These are phyloP conservation scores for Talaromyces verruculosus DNA, from an alignment of 2,329 filamentous ascomycete genomes.

Conservation along the genomic window DNA sequence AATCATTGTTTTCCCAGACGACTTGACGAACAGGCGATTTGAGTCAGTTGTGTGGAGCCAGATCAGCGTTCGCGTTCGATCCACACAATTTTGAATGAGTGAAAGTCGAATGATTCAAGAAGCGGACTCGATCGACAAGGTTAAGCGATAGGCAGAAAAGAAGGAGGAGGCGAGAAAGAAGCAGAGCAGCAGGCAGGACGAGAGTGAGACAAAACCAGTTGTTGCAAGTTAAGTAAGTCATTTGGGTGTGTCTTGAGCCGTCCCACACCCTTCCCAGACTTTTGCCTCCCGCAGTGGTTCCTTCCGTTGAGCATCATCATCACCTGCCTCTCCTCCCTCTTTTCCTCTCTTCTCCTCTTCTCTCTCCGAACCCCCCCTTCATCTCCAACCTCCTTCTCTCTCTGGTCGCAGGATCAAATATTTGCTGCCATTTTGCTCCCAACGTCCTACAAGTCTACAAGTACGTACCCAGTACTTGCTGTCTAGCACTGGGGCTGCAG, in stretches of 20 bases:
- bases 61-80: constrained; percentile 1
- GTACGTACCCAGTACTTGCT: constrained; percentile 7
- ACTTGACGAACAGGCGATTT: constrained; percentile 12
- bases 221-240: not conserved
- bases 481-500: not conserved
- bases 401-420: constrained; percentile 1
- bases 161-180: constrained; percentile 1
- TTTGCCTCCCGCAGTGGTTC: constrained; percentile 3
- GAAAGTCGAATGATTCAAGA: not conserved
- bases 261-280: constrained; percentile 13
- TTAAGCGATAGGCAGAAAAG: constrained; percentile 7
- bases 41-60: constrained; percentile 15
- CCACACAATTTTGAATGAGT: constrained; percentile 1
- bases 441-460: not conserved
- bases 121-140: constrained; percentile 2
- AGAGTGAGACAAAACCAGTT: not conserved
- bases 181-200: not conserved
- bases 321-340: not conserved
- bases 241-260: not conserved
- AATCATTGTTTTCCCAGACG: constrained; percentile 10
- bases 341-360: not conserved
- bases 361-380: not conserved
- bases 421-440: not conserved
- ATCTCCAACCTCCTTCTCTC: not conserved
- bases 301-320: constrained; percentile 14